Conservation (phyloP, 192 early-diverging fungal species). For the Chytriomyces confervae region DNA sequence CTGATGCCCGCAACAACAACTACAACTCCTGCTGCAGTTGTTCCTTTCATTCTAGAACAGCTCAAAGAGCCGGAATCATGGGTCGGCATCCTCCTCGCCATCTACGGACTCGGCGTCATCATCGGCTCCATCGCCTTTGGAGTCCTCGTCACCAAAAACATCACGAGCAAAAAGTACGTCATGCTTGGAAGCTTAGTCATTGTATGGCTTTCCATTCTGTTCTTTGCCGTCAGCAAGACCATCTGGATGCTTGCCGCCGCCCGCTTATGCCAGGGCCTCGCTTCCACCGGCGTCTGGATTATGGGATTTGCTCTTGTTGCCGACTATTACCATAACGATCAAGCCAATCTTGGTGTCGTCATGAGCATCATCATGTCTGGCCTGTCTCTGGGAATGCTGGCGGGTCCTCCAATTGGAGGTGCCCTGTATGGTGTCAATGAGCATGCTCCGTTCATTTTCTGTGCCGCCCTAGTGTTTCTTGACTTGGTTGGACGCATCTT, state of each 20-base stretch:
- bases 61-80: constrained; percentile 18
- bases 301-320: constrained; percentile 45
- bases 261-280: constrained; percentile 32
- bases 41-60: constrained; percentile 36
- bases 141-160: constrained; percentile 15
- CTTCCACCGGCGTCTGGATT: constrained; percentile 38
- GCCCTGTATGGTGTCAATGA: constrained; percentile 34
- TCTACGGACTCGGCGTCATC: constrained; percentile 44
- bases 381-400: constrained; percentile 36
- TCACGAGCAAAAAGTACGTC: constrained; percentile 17
- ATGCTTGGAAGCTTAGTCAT: constrained; percentile 32
- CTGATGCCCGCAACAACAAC: no score
- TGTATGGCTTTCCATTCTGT: constrained; percentile 24
- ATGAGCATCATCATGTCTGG: constrained; percentile 39
- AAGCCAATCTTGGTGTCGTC: constrained; percentile 34
- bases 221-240: constrained; percentile 36
- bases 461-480: constrained; percentile 12
- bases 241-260: constrained; percentile 33
- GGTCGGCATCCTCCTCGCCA: constrained; percentile 38
- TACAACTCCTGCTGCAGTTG: not conserved
- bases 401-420: constrained; percentile 44
- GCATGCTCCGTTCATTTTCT: constrained; percentile 37
- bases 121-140: constrained; percentile 38
- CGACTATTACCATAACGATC: constrained; percentile 26
- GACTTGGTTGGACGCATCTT: constrained; percentile 34